Evolutionary conservation across 176 grass and related monocot genomes (phyloP).

Genomic region (Oryza rufipogon): DNA sequence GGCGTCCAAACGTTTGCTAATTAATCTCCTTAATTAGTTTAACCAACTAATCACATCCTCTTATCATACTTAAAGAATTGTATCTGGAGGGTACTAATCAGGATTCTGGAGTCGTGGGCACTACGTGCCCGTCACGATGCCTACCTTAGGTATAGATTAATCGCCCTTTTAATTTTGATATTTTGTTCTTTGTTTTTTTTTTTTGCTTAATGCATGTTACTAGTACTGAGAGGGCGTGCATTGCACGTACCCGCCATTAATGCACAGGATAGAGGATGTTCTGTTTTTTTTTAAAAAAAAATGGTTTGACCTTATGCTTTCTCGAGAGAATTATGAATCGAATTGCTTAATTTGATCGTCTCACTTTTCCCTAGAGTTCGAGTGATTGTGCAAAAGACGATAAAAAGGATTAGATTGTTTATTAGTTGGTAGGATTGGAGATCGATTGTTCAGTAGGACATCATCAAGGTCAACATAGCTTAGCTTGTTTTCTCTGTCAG

Average conservation of each 20-base stretch:
- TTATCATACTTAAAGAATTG: not conserved
- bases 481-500: not conserved
- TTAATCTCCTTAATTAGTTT: not conserved
- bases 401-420: not conserved
- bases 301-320: not conserved
- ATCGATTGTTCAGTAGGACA: not conserved
- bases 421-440: not conserved
- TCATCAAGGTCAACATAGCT: not conserved
- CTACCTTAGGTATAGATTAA: slow-evolving; percentile 6
- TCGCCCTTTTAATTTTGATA: not conserved
- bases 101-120: slow-evolving; percentile 31
- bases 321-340: not conserved
- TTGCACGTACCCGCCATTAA: slow-evolving; percentile 51
- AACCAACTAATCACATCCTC: not conserved
- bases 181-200: not conserved
- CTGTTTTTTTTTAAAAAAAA: not conserved
- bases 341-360: not conserved
- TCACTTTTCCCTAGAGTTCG: not conserved
- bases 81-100: not conserved
- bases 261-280: slow-evolving; percentile 33
- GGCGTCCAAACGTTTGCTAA: slow-evolving; percentile 6
- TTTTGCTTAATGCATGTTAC: slow-evolving; percentile 1
- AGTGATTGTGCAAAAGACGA: not conserved
- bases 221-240: slow-evolving; percentile 24
- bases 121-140: slow-evolving; percentile 58